Base-by-base conservation (phyloP, 805 yeast genomes). In the Metschnikowia proteae region DNA sequence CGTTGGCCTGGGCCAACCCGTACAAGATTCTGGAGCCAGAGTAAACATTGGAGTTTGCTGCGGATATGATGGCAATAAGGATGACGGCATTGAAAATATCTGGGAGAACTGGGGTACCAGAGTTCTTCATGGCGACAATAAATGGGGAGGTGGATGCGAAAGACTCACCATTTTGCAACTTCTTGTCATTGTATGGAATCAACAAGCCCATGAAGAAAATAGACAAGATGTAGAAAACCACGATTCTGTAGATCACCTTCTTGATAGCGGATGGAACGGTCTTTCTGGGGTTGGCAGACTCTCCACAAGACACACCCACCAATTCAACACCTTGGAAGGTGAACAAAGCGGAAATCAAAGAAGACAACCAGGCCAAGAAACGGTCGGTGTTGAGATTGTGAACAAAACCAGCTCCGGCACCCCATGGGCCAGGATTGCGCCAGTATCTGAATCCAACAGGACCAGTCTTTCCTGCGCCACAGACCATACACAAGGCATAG, bases 311-410 rank as follows among this genome's bases (percentile, higher is more conserved):
- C 47, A 86, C 74, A 66, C 90, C 91, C 23, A 84, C 81, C 62
- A 84, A 73, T 64, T 86, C 94, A 43, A 86, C 83, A 65, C 91
- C 91, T 68, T 84, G 90, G 65, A 78, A 85, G 27, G 91, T 85
- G 73, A 86, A 86, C n/a, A 87, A 86, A 33, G 91, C 88, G 49
- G 79, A 80, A 53, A 85, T 76, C 58, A 85, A 72, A 4, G 89
- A 83, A 7, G 82, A 73, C 46, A 84, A 76, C 84, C 86, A 83
- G 45, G 88, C 88, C 44, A 83, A 67, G 60, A 84, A 83, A 61
- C 83, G 73, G 44, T 74, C 86, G 41, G 84, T 80, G 52, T 73
- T 70, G 6, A 57, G 58, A 60, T 79, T 71, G 11, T 61, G 52
- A 9, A 81, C 80, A 27, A 45, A 47, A 32, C 78, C 65, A 33